These are phyloP conservation scores for Hypoxylon sp. DNA, from an alignment of 2,329 filamentous ascomycete genomes.

Conservation along the genomic window DNA sequence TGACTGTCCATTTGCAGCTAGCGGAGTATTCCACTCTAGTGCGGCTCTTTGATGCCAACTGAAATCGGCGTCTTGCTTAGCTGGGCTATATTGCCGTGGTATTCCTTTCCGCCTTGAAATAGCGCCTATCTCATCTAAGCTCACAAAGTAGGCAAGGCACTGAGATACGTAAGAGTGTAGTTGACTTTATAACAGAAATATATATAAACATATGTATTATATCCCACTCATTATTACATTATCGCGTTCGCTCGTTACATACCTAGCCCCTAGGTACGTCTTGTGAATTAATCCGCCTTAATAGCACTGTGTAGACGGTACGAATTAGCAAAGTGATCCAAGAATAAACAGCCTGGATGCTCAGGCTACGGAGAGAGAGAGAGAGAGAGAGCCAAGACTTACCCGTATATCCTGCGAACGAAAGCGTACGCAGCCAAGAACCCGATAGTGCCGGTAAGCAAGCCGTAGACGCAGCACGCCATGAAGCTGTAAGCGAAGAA, in stretches of 20 bases:
- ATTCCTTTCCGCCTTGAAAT: background rate
- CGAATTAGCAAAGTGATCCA: constrained; percentile 23
- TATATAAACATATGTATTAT: constrained; percentile 20
- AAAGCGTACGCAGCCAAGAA: constrained; percentile 87
- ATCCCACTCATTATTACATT: constrained; percentile 33
- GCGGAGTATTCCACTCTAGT: too few relatives aligned
- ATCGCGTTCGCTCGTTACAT: constrained; percentile 28
- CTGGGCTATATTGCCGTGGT: too few relatives aligned
- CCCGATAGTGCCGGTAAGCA: constrained; percentile 83
- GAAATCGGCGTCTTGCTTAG: too few relatives aligned
- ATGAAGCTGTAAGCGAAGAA: constrained; percentile 89
- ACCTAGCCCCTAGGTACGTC: background rate
- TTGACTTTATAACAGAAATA: background rate
- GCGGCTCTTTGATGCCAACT: too few relatives aligned
- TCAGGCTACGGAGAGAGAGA: too few relatives aligned
- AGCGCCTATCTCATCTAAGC: too few relatives aligned
- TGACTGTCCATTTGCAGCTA: too few relatives aligned
- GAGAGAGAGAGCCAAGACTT: too few relatives aligned
- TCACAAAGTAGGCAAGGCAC: too few relatives aligned
- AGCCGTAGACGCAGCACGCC: constrained; percentile 80
- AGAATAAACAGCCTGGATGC: too few relatives aligned
- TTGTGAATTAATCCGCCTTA: constrained; percentile 55
- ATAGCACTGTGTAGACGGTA: constrained; percentile 55
- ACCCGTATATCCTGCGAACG: constrained; percentile 83
- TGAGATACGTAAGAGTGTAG: too few relatives aligned